A percentile compares a stretch with the other conserved stretches of the same genome.
Evolutionary conservation across 1,284 basidiomycete species (phyloP).

Genomic region (Rhodotorula sp.): DNA sequence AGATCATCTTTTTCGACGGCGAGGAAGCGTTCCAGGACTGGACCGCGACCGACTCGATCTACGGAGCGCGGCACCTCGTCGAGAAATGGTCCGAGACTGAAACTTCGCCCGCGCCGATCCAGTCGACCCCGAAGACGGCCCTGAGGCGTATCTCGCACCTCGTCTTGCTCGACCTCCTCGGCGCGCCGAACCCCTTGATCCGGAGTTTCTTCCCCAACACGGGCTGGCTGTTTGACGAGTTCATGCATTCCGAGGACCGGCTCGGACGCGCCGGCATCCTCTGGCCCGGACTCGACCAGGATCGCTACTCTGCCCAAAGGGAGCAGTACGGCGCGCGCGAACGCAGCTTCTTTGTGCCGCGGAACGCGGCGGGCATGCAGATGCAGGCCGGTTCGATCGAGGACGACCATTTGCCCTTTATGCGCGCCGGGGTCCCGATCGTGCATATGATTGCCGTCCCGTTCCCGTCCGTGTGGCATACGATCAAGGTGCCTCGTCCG

Average conservation of each 20-base stretch:
- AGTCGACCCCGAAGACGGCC: slow-evolving; percentile 56
- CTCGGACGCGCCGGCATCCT: slow-evolving; percentile 39
- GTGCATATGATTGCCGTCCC: slow-evolving; percentile 87
- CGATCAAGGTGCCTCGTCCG: slow-evolving; percentile 59
- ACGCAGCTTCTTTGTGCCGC: slow-evolving; percentile 42
- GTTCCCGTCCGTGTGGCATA: slow-evolving; percentile 93
- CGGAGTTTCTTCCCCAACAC: slow-evolving; percentile 82
- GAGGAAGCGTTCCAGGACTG: slow-evolving; percentile 94
- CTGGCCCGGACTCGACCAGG: slow-evolving; percentile 31
- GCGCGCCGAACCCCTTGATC: slow-evolving; percentile 68
- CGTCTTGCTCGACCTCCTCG: slow-evolving; percentile 76
- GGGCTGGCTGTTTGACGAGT: slow-evolving; percentile 80
- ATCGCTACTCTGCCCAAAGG: slow-evolving; percentile 16
- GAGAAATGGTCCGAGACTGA: slow-evolving; percentile 63
- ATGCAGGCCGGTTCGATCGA: slow-evolving; percentile 58
- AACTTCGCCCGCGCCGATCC: slow-evolving; percentile 61
- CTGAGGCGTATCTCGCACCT: slow-evolving; percentile 82
- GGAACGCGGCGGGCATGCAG: slow-evolving; percentile 9
- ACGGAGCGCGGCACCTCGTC: slow-evolving; percentile 89
- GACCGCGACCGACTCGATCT: slow-evolving; percentile 87
- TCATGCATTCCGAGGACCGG: slow-evolving; percentile 66
- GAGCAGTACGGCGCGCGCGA: slow-evolving; percentile 16
- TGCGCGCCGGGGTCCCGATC: slow-evolving; percentile 77
- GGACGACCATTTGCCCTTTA: slow-evolving; percentile 94
- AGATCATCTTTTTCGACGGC: slow-evolving; percentile 96